Conservation (phyloP, 2,329 filamentous ascomycete species). For the Fusarium pseudocircinatum region DNA sequence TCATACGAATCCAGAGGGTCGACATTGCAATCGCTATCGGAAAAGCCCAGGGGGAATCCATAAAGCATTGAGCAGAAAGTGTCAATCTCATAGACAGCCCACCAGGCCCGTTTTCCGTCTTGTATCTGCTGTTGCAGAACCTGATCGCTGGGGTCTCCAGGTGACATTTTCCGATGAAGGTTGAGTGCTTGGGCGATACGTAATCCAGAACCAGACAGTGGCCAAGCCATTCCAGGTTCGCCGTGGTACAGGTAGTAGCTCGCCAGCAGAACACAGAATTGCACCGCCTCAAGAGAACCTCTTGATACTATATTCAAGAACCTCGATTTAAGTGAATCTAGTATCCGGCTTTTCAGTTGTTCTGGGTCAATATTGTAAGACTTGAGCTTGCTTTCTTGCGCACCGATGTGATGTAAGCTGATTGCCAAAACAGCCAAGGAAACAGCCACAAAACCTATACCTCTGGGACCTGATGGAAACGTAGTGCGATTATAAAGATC, state of each 20-base stretch:
- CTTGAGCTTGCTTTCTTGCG: background rate
- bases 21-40: background rate
- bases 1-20: background rate
- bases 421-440: slow-evolving; percentile 22
- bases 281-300: slow-evolving; percentile 45
- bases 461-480: accelerated
- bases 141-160: slow-evolving; percentile 45
- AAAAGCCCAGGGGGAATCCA: slow-evolving; percentile 48
- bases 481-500: accelerated
- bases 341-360: background rate
- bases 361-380: background rate
- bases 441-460: slow-evolving; percentile 17
- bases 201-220: slow-evolving; percentile 49
- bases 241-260: slow-evolving; percentile 52
- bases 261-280: slow-evolving; percentile 49
- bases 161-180: slow-evolving; percentile 36
- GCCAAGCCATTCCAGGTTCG: slow-evolving; percentile 50
- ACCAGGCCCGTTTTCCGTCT: slow-evolving; percentile 51
- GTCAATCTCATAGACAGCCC: slow-evolving; percentile 54
- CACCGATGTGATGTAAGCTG: slow-evolving; percentile 17
- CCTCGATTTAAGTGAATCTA: background rate
- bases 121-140: slow-evolving; percentile 34
- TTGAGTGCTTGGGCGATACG: slow-evolving; percentile 49
- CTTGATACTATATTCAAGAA: slow-evolving; percentile 7
- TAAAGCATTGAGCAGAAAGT: slow-evolving; percentile 54